These are phyloP conservation scores for Solanum acaule DNA, from an alignment of 257 asterid genomes.

Conservation along the genomic window DNA sequence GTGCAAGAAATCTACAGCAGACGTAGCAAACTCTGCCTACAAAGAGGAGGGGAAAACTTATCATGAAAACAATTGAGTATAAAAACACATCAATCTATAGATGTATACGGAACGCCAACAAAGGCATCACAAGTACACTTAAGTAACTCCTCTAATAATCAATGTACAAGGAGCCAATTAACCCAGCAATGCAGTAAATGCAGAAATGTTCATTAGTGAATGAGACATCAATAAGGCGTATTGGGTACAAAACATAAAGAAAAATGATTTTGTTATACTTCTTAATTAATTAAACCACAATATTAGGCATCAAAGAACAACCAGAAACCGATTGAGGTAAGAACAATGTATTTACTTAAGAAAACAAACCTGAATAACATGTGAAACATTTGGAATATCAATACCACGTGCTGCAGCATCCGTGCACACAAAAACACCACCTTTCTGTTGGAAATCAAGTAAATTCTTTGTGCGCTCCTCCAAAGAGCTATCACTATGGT, in stretches of 20 bases:
- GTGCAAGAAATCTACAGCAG: conserved; percentile 94
- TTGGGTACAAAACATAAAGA: background rate
- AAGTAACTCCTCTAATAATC: background rate
- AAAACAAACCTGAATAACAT: conserved; percentile 75
- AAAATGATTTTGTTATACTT: background rate
- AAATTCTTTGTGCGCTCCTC: conserved; percentile 72
- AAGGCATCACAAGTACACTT: background rate
- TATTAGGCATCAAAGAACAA: background rate
- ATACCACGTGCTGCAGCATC: conserved; percentile 99
- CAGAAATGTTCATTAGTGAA: background rate
- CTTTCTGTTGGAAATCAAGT: conserved; percentile 62
- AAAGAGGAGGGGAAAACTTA: background rate
- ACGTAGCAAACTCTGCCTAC: conserved; percentile 90
- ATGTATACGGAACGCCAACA: background rate
- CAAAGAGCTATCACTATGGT: conserved; percentile 68
- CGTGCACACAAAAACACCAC: conserved; percentile 93
- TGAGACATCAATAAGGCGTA: background rate
- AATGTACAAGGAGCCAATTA: background rate
- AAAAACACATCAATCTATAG: background rate
- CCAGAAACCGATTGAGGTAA: background rate
- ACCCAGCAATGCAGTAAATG: background rate
- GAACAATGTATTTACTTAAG: background rate
- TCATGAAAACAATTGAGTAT: background rate
- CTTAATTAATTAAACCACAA: background rate
- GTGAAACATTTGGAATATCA: conserved; percentile 78